Evolutionary conservation across 2,329 filamentous ascomycete genomes (phyloP).

Genomic region (Trichoderma breve): DNA sequence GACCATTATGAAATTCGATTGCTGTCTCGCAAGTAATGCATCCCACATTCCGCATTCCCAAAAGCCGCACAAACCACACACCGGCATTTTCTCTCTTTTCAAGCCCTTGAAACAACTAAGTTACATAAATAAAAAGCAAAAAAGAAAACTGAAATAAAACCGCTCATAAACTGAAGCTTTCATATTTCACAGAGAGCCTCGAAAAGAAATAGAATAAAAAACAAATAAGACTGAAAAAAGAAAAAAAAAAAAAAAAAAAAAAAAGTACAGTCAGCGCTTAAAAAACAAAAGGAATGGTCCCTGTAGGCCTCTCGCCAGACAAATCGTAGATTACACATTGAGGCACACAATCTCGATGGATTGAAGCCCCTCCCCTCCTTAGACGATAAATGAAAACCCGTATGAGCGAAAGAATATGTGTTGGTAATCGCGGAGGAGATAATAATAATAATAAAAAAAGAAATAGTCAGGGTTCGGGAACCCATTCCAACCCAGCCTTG

Average conservation of each 20-base stretch:
- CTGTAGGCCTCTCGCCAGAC: background rate
- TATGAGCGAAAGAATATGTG: background rate
- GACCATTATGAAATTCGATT: constrained; percentile 6
- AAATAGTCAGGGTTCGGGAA: background rate
- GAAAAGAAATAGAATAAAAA: background rate
- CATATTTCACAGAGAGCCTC: background rate
- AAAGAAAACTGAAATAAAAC: background rate
- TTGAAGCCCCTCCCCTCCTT: background rate
- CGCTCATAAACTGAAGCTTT: background rate
- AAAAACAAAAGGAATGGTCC: background rate
- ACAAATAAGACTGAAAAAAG: background rate
- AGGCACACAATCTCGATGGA: background rate
- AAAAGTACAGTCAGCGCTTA: constrained; percentile 3
- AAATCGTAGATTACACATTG: constrained; percentile 10
- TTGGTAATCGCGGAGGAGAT: background rate
- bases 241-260: background rate
- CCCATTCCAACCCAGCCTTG: background rate
- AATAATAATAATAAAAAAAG: background rate
- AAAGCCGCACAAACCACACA: background rate
- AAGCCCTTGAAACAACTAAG: background rate
- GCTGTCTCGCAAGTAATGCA: constrained; percentile 14
- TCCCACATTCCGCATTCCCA: background rate
- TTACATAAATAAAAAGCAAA: background rate
- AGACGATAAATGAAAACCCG: background rate
- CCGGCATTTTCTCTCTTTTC: constrained; percentile 1